phyloP scores from a whole-genome alignment of 2,329 filamentous ascomycete genomes.

The Emericellopsis atlantica region DNA sequence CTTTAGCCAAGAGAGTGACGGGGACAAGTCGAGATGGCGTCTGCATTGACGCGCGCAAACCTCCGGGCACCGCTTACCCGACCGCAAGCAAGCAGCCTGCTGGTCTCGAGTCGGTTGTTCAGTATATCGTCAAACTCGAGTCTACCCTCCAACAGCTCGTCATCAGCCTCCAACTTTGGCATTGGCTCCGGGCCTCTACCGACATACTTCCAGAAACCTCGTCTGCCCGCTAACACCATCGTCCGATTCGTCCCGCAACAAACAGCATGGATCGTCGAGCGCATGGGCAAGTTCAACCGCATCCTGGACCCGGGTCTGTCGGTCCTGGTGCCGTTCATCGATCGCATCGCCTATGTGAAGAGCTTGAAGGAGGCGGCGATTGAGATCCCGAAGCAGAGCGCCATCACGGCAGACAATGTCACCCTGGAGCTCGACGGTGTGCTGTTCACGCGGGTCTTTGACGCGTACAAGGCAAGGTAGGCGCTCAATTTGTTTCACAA shows the following conservation, averaged over 20 bases:
- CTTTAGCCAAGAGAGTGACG: too few relatives aligned
- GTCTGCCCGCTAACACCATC: slow-evolving; percentile 83
- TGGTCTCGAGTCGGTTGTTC: too few relatives aligned
- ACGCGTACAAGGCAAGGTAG: slow-evolving; percentile 93
- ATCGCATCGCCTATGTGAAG: slow-evolving; percentile 96
- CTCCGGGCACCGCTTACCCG: not conserved
- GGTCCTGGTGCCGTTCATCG: slow-evolving; percentile 77
- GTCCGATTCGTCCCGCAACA: slow-evolving; percentile 98
- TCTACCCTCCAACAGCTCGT: not conserved
- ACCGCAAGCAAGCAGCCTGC: not conserved
- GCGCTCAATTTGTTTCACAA: slow-evolving; percentile 10
- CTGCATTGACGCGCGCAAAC: slow-evolving; percentile 3
- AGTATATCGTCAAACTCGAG: not conserved
- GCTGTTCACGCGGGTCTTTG: slow-evolving; percentile 89
- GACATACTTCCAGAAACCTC: slow-evolving; percentile 67
- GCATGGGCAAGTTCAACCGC: slow-evolving; percentile 94
- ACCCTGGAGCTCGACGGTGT: slow-evolving; percentile 94
- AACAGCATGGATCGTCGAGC: slow-evolving; percentile 98
- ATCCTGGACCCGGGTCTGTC: slow-evolving; percentile 89
- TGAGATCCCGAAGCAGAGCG: slow-evolving; percentile 94
- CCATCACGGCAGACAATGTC: slow-evolving; percentile 97
- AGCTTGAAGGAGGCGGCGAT: slow-evolving; percentile 92
- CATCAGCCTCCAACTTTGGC: slow-evolving; percentile 2
- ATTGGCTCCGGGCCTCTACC: slow-evolving; percentile 26
- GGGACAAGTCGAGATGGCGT: slow-evolving; percentile 1